phyloP scores from a whole-genome alignment of 2,329 filamentous ascomycete genomes.

The Clonostachys rhizophaga region DNA sequence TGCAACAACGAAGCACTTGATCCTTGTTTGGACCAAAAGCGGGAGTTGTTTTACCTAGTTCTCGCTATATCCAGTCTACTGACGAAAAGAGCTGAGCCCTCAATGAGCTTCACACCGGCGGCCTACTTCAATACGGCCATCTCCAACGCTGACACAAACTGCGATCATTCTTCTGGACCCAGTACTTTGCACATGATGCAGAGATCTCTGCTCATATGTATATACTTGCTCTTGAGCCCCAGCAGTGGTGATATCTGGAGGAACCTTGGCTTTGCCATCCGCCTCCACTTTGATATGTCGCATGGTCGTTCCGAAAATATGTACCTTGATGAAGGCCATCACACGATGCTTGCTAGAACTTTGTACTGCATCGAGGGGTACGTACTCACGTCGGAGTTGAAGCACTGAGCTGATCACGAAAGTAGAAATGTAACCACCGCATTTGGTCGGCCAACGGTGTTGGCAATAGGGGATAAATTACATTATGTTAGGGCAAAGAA shows the following conservation, averaged over 20 bases:
- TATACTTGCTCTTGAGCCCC: slow-evolving; percentile 7
- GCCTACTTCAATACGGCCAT: slow-evolving; percentile 2
- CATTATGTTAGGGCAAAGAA: too few species aligned
- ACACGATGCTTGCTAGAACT: too few species aligned
- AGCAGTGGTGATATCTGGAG: slow-evolving; percentile 7
- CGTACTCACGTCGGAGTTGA: too few species aligned
- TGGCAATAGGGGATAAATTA: too few species aligned
- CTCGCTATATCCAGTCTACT: slow-evolving; percentile 5
- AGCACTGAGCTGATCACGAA: too few species aligned
- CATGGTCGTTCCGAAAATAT: background rate
- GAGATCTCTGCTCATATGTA: slow-evolving; percentile 4
- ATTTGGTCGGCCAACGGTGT: too few species aligned
- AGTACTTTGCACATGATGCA: slow-evolving; percentile 5
- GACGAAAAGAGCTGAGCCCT: slow-evolving; percentile 2
- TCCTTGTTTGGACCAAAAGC: background rate
- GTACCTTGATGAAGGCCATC: too few species aligned
- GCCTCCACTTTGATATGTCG: slow-evolving; percentile 6
- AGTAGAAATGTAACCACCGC: too few species aligned
- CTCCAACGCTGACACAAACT: background rate
- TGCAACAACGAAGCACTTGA: too few species aligned
- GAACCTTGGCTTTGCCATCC: slow-evolving; percentile 5
- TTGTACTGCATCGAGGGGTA: too few species aligned
- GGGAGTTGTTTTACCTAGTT: slow-evolving; percentile 4
- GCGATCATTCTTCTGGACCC: slow-evolving; percentile 3
- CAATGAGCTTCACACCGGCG: background rate